Evolutionary conservation across 768 basidiomycete genomes (phyloP), one percentile per base, ranked within the genome.

Genomic region (Rhodotorula toruloides): DNA sequence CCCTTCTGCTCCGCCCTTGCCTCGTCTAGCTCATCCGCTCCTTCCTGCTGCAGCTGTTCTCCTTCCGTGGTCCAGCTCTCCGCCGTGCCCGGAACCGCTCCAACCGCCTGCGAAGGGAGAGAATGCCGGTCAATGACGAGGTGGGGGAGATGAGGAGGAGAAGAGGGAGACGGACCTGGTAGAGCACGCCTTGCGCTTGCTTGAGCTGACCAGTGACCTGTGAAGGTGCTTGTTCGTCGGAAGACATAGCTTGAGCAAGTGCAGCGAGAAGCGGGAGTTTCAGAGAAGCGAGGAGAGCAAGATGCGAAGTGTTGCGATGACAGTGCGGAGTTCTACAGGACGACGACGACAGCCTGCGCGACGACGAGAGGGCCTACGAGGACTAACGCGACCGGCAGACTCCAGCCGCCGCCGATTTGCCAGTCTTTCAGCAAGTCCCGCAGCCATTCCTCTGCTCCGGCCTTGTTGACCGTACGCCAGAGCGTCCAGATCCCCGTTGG

Each of bases 401-500:
- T 87, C 90, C 90, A 93, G 34, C 86, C 85, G 1, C 85, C 84
- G 16, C 91, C 76, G 32, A 90, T 79, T 65, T 90, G 82, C 89
- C 89, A 91, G 67, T 90, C 81, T 84, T 21, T 17, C 16, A 63
- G 25, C 39, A 50, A 8, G 36, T 37, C 58, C 16, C n/a, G 31
- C 49, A 48, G 16, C 70, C 70, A 67, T 12, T 22, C 27, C 27
- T 71, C 70, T 11, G 54, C 58, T 31, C 6, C 14, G 0, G n/a
- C n/a, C 31, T 54, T 42, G 12, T 1, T 42, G 2, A 52, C 32
- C 9, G 44, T 40, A 16, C 65, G 44, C 65, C 85, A 85, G 17
- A 90, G 70, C 22, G 84, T 83, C 43, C 80, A 78, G 58, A 77
- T 72, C 13, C 83, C 78, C 70, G 85, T 82, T 36, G 79, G 76